Conservation (phyloP, 2,329 filamentous ascomycete genomes). For the Myotisia sp. region DNA sequence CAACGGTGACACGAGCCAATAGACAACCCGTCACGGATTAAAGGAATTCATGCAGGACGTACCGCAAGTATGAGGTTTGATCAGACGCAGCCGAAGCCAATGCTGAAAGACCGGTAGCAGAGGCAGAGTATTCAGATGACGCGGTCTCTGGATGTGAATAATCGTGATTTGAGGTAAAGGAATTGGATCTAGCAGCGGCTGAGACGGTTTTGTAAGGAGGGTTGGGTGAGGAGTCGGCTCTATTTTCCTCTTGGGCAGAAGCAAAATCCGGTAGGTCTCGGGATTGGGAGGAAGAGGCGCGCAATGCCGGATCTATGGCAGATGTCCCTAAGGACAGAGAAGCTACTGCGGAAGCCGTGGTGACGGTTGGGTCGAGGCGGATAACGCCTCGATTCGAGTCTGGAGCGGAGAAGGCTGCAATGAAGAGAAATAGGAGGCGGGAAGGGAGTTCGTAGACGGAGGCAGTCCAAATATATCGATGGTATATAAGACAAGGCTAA, state of each 20-base stretch:
- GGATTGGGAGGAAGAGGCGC: conserved; percentile 33
- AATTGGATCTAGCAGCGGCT: conserved; percentile 36
- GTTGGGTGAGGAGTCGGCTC: conserved; percentile 37
- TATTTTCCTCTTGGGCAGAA: conserved; percentile 33
- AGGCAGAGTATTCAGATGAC: conserved; percentile 18
- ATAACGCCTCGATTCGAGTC: conserved; percentile 13
- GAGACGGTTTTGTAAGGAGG: conserved; percentile 25
- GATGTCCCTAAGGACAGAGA: conserved; percentile 45
- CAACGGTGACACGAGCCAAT: not conserved
- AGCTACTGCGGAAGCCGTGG: conserved; percentile 46
- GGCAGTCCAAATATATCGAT: too few species aligned
- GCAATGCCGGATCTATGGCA: conserved; percentile 39
- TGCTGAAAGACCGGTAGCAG: conserved; percentile 44
- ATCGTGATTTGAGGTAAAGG: conserved; percentile 21
- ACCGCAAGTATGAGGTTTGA: conserved; percentile 39
- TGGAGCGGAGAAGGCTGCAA: not conserved
- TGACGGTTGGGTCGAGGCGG: conserved; percentile 21
- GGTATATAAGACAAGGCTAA: too few species aligned
- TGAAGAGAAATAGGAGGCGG: not conserved
- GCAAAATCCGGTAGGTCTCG: conserved; percentile 25
- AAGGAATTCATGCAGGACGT: conserved; percentile 17
- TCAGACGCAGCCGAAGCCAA: conserved; percentile 45
- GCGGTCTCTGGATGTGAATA: conserved; percentile 15
- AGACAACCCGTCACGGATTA: not conserved
- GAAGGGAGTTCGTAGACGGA: not conserved